Percentiles rank a stretch among this genome's conserved stretches.
Evolutionary conservation across 2,329 filamentous ascomycete species (phyloP).

Genomic region (Ceratocystis alfenasii): DNA sequence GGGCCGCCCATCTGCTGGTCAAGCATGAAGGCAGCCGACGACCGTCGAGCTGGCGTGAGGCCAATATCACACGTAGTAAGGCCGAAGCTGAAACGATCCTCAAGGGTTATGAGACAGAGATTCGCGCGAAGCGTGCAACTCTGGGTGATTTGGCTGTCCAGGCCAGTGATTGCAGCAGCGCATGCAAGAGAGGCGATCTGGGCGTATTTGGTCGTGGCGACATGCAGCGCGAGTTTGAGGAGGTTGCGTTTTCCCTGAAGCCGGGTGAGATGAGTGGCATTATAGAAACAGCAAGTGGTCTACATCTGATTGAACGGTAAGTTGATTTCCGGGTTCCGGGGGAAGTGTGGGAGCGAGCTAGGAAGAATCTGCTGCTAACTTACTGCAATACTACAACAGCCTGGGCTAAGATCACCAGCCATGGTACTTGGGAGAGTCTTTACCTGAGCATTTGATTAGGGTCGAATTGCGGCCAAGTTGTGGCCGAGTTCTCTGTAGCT

Average conservation of each 20-base stretch:
- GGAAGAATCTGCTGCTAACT: background rate
- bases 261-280: constrained; percentile 76
- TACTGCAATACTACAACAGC: background rate
- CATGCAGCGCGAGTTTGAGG: constrained; percentile 99
- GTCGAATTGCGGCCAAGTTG: background rate
- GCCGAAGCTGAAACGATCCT: constrained; percentile 76
- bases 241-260: constrained; percentile 81
- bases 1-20: constrained; percentile 80
- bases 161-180: constrained; percentile 93
- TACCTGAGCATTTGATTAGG: no score
- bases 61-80: constrained; percentile 75
- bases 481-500: background rate
- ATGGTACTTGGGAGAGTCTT: background rate
- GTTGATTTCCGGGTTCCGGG: constrained; percentile 19
- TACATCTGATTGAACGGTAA: constrained; percentile 93
- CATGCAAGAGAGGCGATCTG: constrained; percentile 84
- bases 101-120: constrained; percentile 59
- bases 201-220: constrained; percentile 89
- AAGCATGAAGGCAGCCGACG: constrained; percentile 85
- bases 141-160: constrained; percentile 75
- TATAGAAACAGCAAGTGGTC: constrained; percentile 82
- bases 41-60: constrained; percentile 84
- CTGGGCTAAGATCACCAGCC: background rate
- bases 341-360: background rate
- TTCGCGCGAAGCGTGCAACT: constrained; percentile 54